Evolutionary conservation across 2,329 filamentous ascomycete species (phyloP), one percentile per base, ranked within the genome.

Genomic region (Leptographium galeiforme): DNA sequence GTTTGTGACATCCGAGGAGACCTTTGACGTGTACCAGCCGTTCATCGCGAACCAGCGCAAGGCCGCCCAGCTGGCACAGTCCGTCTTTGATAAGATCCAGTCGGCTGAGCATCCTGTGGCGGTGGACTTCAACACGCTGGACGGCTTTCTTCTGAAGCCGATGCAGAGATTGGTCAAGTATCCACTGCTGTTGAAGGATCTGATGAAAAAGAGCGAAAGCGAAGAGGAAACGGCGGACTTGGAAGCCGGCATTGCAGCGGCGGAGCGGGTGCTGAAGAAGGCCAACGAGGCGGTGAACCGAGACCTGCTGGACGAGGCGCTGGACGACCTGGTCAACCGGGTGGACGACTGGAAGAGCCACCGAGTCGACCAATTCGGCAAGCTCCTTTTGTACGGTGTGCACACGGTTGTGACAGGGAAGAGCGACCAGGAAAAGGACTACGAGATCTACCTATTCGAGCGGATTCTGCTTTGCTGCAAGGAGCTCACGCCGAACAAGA

Each of bases 311-410:
- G 79, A 85, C 49, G 87, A 93, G 63, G 89, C 90, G 7, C 73
- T 95, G 11, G 81, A 86, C 56, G 93, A 97, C 56, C 75, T 98
- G 32, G 82, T 85, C 56, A 71, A 71, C 52, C 78, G 93, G 50
- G 91, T 98, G 1, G 93, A 97, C 63, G 93, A 98, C 66, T 98
- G 93, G 93, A 97, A 96, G 68, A 87, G 85, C 51, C 87, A 97
- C 64, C 82, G 84, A 56, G 84, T 96, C 33, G 87, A 94, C 57
- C 81, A 85, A n/a, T 96, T 98, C 62, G 93, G 93, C 43, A 85
- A 89, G 52, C 73, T 98, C 19, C 75, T 98, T 36, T 75, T 95
- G 30, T 87, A 94, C 61, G 93, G 93, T 38, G 86, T 89, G 34
- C 95, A 95, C 68, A 89, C 87, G 0, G 91, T 98, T 43, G 74